Evolutionary conservation across 768 basidiomycete genomes (phyloP), one percentile per base, ranked within the genome.

Genomic region (Boletus subcaerulescens): DNA sequence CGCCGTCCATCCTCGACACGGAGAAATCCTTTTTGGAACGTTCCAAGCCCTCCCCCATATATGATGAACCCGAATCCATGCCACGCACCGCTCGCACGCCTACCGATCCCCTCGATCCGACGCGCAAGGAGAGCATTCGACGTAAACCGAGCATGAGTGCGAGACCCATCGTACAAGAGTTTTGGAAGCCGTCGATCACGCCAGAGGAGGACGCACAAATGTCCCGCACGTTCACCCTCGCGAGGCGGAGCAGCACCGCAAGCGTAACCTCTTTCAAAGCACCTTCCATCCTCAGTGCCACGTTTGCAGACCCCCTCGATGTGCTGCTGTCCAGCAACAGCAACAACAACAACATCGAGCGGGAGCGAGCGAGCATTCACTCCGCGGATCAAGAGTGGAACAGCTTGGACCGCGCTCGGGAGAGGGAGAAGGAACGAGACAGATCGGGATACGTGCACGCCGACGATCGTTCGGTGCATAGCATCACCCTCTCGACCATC

Each of bases 171-270:
- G 65, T 68, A 1, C 79, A 76, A 14, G 78, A 80, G 53, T 65
- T 81, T 31, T 82, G 82, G 81, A 78, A 73, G 36, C 80, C 81
- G 3, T 64, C 75, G 0, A 72, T 76, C 18, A 72, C 77, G 1
- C 73, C 76, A 1, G 75, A 77, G 53, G 76, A 81, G 48, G 80
- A 79, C 36, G 67, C 67, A 0, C 62, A 73, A 13, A 63, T 71
- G 40, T 74, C 75, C 2, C 77, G 75, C 50, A 70, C 78, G 5
- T 74, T 73, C 53, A 66, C 70, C 13, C 68, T 81, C 24, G 77
- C 76, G 1, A 67, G 78, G 51, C 74, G 77, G 11, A 75, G 77
- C 41, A 84, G 82, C 56, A 76, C 70, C 7, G 73, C 81, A 13
- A 82, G 82, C 56, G 76, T 74, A 20, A 72, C 74, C n/a, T 80